These are phyloP conservation scores for Talaromyces proteolyticus DNA, from an alignment of 495 filamentous ascomycete genomes.

Conservation along the genomic window DNA sequence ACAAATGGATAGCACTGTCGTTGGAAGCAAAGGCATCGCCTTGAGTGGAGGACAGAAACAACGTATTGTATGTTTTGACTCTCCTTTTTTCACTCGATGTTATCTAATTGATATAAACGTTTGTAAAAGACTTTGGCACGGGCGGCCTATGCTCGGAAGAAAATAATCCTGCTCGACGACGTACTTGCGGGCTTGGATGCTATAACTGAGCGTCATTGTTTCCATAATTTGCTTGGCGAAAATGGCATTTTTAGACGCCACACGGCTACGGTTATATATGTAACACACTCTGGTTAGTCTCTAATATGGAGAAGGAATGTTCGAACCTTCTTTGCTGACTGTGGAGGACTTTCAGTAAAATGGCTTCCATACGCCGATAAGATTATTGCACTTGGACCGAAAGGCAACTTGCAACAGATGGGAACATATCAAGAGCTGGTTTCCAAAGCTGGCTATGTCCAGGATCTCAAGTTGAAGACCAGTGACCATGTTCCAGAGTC, in stretches of 20 bases:
- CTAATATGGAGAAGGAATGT: too few species aligned
- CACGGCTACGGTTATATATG: constrained; percentile 33
- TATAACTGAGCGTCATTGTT: constrained; percentile 54
- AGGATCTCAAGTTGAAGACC: background rate
- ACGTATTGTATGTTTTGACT: constrained; percentile 29
- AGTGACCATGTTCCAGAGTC: background rate
- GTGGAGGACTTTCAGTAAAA: constrained; percentile 19
- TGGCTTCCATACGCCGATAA: constrained; percentile 45
- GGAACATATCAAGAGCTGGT: constrained; percentile 42
- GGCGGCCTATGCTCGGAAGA: constrained; percentile 46
- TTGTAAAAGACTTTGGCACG: constrained; percentile 48
- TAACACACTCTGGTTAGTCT: constrained; percentile 5
- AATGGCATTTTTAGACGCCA: constrained; percentile 45
- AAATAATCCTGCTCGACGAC: constrained; percentile 52
- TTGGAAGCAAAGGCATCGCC: constrained; percentile 58
- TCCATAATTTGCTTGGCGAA: constrained; percentile 46
- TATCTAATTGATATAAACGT: too few species aligned
- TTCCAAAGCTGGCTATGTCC: constrained; percentile 37
- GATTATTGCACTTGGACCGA: constrained; percentile 41
- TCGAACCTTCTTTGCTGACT: too few species aligned
- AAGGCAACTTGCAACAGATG: constrained; percentile 42
- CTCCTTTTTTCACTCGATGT: too few species aligned
- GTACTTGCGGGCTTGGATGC: constrained; percentile 55
- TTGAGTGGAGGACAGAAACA: constrained; percentile 64
- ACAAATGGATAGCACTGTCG: constrained; percentile 54